Evolutionary conservation across 176 grass and related monocot genomes (phyloP), one percentile per base, ranked within the genome.

Genomic region (Raddia guianensis): DNA sequence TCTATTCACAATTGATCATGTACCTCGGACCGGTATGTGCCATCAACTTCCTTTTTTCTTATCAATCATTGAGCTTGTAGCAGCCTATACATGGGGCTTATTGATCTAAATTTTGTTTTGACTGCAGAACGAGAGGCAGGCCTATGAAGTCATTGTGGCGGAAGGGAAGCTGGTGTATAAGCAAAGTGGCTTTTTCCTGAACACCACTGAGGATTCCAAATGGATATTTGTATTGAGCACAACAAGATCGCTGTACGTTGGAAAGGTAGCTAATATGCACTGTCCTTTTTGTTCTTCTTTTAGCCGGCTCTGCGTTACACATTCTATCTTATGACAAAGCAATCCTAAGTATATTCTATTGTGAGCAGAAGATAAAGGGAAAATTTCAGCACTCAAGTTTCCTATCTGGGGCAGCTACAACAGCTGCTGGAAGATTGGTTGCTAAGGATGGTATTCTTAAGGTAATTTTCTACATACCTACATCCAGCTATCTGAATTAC

Each of bases 191-290:
- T 43, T 32, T 6, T 43, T 66, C 5, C 82, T 96, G 72, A 84
- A 88, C 61, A 91, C 91, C 0, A 93, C 83, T 13, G 89, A 99
- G 68, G 97, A 86, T 65, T 83, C 89, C 19, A 99, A 99, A 73
- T 99, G 97, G 93, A 99, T 99, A 88, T 99, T 99, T 74, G 97
- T 99, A 68, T 80, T 93, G 14, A 99, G 93, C 86, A 99, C 97
- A 21, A 73, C 91, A 14, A 83, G 93, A 72, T 83, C 93, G 15
- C 74, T 96, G 9, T 96, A 96, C 70, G 80, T 99, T 13, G 91
- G 93, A 46, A 81, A 91, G 93, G 93, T 97, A 86, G 13, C 61
- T 53, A 21, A 46, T 59, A 42, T 51, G 20, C 19, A 61, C 46
- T 63, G 5, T 42, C 21, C 45, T 74, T 59, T 33, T 77, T 5